phyloP scores from a whole-genome alignment of 768 basidiomycete species.

The Macrocybe gigantea region DNA sequence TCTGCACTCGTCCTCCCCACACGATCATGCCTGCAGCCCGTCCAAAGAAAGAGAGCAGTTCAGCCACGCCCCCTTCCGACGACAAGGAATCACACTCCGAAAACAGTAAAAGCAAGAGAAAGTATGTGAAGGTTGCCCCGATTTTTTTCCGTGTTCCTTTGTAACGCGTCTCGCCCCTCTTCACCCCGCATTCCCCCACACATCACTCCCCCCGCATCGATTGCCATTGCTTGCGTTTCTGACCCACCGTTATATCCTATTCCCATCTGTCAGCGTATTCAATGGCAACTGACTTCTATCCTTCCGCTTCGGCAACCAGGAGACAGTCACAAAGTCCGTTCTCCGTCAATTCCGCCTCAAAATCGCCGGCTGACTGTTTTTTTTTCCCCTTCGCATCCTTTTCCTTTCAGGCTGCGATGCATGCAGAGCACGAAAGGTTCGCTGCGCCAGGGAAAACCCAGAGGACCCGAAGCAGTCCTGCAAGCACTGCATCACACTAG shows the following conservation, averaged over 20 bases:
- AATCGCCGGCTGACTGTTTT: not conserved
- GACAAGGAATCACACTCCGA: conserved; percentile 58
- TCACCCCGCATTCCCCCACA: conserved; percentile 37
- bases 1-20: conserved; percentile 24
- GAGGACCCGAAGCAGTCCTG: conserved; percentile 75
- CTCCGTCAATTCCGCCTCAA: not conserved
- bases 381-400: conserved; percentile 9
- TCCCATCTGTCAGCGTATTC: conserved; percentile 16
- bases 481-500: conserved; percentile 82
- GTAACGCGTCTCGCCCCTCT: conserved; percentile 24
- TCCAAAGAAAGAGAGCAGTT: conserved; percentile 59
- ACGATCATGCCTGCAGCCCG: conserved; percentile 59
- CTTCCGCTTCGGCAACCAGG: conserved; percentile 33
- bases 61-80: conserved; percentile 62
- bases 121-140: conserved; percentile 56
- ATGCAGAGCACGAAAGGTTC: conserved; percentile 81
- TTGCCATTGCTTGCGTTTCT: conserved; percentile 14
- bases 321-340: conserved; percentile 80
- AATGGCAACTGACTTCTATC: conserved; percentile 29
- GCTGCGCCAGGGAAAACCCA: conserved; percentile 74
- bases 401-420: conserved; percentile 68
- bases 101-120: conserved; percentile 74
- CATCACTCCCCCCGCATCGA: conserved; percentile 23
- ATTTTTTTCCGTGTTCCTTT: conserved; percentile 48
- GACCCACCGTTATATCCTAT: conserved; percentile 21